Evolutionary conservation across 352 stramenopile species (phyloP).

Genomic region (Phytophthora boehmeriae): DNA sequence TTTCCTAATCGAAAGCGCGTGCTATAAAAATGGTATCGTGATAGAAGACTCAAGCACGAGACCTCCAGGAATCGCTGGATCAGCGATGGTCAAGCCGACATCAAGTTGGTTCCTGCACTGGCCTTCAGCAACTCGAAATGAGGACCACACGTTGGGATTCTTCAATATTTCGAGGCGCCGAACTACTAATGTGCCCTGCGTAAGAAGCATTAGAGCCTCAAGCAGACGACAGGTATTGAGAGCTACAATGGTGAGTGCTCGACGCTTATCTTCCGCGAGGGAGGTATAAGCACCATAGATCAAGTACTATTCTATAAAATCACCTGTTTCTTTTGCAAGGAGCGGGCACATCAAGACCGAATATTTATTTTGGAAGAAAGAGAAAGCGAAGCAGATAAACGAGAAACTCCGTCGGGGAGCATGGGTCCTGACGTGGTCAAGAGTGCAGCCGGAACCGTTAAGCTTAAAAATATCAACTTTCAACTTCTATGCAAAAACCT

Average conservation of each 20-base stretch:
- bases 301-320: not conserved
- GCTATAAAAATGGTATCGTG: not conserved
- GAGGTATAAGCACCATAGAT: not conserved
- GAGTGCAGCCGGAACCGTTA: not conserved
- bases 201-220: not conserved
- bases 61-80: not conserved
- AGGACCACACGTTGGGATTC: not conserved
- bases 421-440: not conserved
- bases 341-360: not conserved
- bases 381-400: not conserved
- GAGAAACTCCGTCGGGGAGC: not conserved
- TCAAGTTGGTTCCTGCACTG: too few relatives aligned
- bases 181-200: not conserved
- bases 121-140: not conserved
- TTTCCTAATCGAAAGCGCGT: not conserved
- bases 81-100: too few relatives aligned
- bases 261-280: too few relatives aligned
- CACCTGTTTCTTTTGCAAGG: not conserved
- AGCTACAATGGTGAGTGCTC: not conserved
- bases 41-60: not conserved
- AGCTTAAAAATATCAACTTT: not conserved
- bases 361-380: not conserved
- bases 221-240: too few relatives aligned
- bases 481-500: not conserved
- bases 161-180: not conserved